These are phyloP conservation scores for Sechiopsis laciniata DNA, from an alignment of 306 rosid species.

Conservation along the genomic window DNA sequence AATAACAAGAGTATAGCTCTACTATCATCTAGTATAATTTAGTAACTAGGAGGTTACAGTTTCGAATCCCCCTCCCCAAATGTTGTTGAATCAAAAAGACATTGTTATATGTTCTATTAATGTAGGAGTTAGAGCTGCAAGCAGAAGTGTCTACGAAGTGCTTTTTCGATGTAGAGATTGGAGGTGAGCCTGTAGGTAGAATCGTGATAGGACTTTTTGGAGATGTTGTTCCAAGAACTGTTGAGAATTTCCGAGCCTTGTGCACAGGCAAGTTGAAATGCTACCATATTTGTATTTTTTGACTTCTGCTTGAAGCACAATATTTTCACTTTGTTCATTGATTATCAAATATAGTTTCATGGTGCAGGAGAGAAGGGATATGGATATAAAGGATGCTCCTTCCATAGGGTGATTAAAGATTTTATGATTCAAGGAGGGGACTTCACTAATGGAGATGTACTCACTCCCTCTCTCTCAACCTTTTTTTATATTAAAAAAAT, in stretches of 20 bases:
- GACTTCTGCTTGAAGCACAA: slow-evolving; percentile 1
- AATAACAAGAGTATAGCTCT: no score
- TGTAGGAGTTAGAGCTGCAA: slow-evolving; percentile 44
- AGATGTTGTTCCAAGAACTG: slow-evolving; percentile 71
- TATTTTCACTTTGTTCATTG: slow-evolving; percentile 19
- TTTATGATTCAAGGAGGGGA: slow-evolving; percentile 99
- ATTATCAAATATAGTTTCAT: slow-evolving; percentile 24
- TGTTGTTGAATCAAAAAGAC: no score
- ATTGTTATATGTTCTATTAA: no score
- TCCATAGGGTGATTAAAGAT: slow-evolving; percentile 85
- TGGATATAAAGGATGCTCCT: slow-evolving; percentile 85
- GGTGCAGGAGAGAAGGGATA: slow-evolving; percentile 85
- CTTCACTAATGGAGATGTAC: slow-evolving; percentile 79
- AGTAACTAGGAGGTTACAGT: no score
- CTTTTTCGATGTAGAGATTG: slow-evolving; percentile 74
- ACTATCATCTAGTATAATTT: no score
- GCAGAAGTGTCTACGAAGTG: slow-evolving; percentile 68
- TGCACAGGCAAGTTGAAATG: slow-evolving; percentile 59
- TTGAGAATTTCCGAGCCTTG: slow-evolving; percentile 74
- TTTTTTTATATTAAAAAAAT: background rate
- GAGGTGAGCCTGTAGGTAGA: slow-evolving; percentile 59
- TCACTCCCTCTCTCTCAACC: background rate
- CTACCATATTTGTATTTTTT: slow-evolving; percentile 8
- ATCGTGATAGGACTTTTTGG: slow-evolving; percentile 71
- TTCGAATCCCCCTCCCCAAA: no score